These are phyloP conservation scores for Psilocybe sp. DNA, from an alignment of 768 basidiomycete genomes.

Conservation along the genomic window DNA sequence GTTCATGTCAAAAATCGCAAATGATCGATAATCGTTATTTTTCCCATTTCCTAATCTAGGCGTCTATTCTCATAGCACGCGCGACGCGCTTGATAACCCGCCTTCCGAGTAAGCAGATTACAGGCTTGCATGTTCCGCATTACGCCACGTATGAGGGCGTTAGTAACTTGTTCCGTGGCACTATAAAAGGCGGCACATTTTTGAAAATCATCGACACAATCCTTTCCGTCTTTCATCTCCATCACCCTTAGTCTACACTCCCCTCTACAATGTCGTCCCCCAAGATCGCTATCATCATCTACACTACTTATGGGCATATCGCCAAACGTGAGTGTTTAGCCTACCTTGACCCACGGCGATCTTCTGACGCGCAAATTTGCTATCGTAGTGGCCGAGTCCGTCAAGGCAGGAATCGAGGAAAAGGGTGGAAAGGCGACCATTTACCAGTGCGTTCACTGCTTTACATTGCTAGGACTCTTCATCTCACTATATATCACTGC, in stretches of 20 bases:
- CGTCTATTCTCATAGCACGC: constrained; percentile 2
- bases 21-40: too few species aligned
- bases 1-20: too few species aligned
- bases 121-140: too few species aligned
- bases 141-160: too few species aligned
- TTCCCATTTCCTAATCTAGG: constrained; percentile 1
- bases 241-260: constrained; percentile 1
- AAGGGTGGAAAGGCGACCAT: constrained; percentile 52
- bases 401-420: constrained; percentile 42
- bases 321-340: constrained; percentile 46
- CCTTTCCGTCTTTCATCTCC: neutral
- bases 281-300: constrained; percentile 68
- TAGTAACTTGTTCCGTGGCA: too few species aligned
- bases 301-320: constrained; percentile 75
- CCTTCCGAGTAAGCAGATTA: too few species aligned
- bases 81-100: neutral
- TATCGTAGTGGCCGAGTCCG: constrained; percentile 56
- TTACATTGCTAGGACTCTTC: neutral
- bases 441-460: constrained; percentile 43
- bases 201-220: too few species aligned
- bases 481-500: neutral
- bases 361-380: neutral
- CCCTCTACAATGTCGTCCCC: constrained; percentile 41
- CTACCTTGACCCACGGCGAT: neutral
- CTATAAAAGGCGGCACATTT: too few species aligned